A percentile compares a stretch with the other conserved stretches of the same genome.
These are phyloP conservation scores for Starmera dryadoides DNA, from an alignment of 805 yeast genomes.

Conservation along the genomic window DNA sequence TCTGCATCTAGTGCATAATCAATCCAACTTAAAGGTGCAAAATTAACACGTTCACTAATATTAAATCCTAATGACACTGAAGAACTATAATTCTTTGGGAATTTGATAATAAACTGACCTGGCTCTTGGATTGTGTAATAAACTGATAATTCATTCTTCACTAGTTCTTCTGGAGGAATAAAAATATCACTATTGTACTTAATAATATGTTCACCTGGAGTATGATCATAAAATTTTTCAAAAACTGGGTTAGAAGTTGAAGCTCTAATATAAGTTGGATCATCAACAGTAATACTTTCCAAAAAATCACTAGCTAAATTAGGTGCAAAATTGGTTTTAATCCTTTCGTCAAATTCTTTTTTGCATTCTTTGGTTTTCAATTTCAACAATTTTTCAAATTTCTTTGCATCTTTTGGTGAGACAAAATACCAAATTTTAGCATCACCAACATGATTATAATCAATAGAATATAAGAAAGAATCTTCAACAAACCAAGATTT, in stretches of 20 bases:
- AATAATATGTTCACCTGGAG: conserved; percentile 2
- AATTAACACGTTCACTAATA: conserved; percentile 46
- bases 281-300: conserved; percentile 12
- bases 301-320: conserved; percentile 11
- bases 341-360: not conserved
- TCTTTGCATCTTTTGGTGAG: conserved; percentile 45
- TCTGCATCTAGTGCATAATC: conserved; percentile 39
- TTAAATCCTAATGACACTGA: conserved; percentile 48
- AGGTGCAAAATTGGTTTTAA: conserved; percentile 5
- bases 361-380: conserved; percentile 23
- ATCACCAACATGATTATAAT: conserved; percentile 51
- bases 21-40: conserved; percentile 56
- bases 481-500: conserved; percentile 57
- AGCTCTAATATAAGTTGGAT: conserved; percentile 9
- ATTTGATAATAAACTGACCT: conserved; percentile 54
- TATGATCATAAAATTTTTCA: conserved; percentile 13
- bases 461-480: conserved; percentile 45
- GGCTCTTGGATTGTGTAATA: conserved; percentile 47
- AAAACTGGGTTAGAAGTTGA: conserved; percentile 8
- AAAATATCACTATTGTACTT: conserved; percentile 36
- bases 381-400: conserved; percentile 52
- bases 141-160: conserved; percentile 39
- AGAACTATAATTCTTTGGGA: conserved; percentile 47
- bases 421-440: conserved; percentile 54
- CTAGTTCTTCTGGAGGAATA: conserved; percentile 42